A percentile compares a stretch with the other conserved stretches of the same genome.
phyloP scores from a whole-genome alignment of 2,329 filamentous ascomycete species.

The Plenodomus biglobosus region DNA sequence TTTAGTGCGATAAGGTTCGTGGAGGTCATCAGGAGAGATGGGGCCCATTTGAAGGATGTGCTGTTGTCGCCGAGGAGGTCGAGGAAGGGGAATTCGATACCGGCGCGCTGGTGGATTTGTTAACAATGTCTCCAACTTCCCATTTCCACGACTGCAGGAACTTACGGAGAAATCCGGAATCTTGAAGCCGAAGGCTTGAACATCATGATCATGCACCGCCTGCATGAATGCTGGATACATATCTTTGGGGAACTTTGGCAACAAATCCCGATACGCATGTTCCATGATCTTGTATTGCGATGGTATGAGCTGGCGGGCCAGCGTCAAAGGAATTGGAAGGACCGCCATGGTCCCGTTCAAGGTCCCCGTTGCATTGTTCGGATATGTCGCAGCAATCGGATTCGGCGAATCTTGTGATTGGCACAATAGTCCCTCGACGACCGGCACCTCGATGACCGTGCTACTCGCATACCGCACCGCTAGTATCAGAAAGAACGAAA shows the following conservation, averaged over 20 bases:
- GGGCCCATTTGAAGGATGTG: conserved; percentile 56
- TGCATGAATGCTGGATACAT: conserved; percentile 59
- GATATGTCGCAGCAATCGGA: conserved; percentile 52
- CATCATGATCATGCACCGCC: conserved; percentile 55
- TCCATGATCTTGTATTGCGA: conserved; percentile 54
- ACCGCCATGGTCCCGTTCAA: conserved; percentile 58
- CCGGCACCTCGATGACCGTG: conserved; percentile 5
- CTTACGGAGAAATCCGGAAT: conserved; percentile 55
- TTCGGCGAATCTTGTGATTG: conserved; percentile 47
- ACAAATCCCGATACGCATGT: conserved; percentile 50
- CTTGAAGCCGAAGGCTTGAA: conserved; percentile 49
- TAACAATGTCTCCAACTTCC: conserved; percentile 7
- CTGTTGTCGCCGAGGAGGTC: conserved; percentile 55
- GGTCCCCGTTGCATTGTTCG: conserved; percentile 54
- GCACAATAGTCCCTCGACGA: conserved; percentile 16
- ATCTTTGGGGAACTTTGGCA: conserved; percentile 54
- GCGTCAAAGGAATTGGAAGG: conserved; percentile 53
- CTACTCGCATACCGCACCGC: conserved; percentile 29
- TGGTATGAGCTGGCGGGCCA: conserved; percentile 54
- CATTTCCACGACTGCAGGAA: conserved; percentile 6
- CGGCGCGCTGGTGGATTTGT: conserved; percentile 47
- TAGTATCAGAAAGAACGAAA: conserved; percentile 32
- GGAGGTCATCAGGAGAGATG: conserved; percentile 52
- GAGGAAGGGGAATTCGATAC: conserved; percentile 59
- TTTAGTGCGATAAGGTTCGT: conserved; percentile 48